These are phyloP conservation scores for Erysiphe neolycopersici DNA, from an alignment of 2,329 filamentous ascomycete species.

Conservation along the genomic window DNA sequence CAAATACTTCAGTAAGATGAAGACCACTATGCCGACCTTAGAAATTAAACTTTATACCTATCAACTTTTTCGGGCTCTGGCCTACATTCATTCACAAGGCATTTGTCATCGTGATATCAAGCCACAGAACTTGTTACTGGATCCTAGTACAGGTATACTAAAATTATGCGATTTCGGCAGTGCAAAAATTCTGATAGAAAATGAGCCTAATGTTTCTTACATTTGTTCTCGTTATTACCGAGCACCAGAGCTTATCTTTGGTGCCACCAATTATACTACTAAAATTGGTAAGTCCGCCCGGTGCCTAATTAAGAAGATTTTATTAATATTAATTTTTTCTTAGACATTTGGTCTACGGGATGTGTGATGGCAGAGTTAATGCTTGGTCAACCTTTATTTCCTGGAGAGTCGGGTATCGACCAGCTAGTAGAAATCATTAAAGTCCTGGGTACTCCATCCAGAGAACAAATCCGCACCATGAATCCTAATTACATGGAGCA, in stretches of 20 bases:
- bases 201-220: conserved; percentile 97
- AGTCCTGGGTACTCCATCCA: conserved; percentile 82
- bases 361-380: conserved; percentile 99
- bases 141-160: conserved; percentile 70
- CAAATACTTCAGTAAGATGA: conserved; percentile 99
- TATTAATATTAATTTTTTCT: background rate
- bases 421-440: conserved; percentile 99
- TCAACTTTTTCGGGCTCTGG: conserved; percentile 91
- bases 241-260: conserved; percentile 92
- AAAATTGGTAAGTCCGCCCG: conserved; percentile 60
- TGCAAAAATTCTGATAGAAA: conserved; percentile 94
- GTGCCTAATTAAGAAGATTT: too few species aligned
- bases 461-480: conserved; percentile 98
- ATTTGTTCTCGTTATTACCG: conserved; percentile 98
- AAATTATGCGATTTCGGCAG: conserved; percentile 98
- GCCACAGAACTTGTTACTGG: conserved; percentile 86
- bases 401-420: conserved; percentile 93
- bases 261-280: conserved; percentile 96
- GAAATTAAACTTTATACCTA: conserved; percentile 99
- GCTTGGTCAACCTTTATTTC: conserved; percentile 93
- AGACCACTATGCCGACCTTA: conserved; percentile 96
- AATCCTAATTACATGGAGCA: conserved; percentile 99
- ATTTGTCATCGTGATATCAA: conserved; percentile 99
- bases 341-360: conserved; percentile 97
- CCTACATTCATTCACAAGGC: conserved; percentile 97